Conservation (phyloP, 371 early-diverging fungal genomes). For the Mucor ambiguus region DNA sequence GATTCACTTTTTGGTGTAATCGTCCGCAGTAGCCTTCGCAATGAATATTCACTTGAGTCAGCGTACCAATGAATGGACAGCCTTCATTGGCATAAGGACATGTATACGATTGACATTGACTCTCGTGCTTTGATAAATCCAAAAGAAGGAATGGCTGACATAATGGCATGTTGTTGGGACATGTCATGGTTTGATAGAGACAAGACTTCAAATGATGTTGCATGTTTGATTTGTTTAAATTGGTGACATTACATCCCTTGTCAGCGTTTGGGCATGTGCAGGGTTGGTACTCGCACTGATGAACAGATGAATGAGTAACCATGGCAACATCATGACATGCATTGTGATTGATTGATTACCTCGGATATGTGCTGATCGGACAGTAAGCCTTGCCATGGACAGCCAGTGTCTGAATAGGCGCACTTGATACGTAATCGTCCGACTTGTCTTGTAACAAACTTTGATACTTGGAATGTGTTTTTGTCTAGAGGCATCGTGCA, state of each 20-base stretch:
- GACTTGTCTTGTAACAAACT: constrained; percentile 51
- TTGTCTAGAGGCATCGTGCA: constrained; percentile 32
- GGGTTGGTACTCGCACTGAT: constrained; percentile 39
- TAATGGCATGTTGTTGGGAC: constrained; percentile 42
- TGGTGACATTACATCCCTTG: constrained; percentile 40
- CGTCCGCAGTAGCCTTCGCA: constrained; percentile 45
- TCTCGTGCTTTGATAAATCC: constrained; percentile 37
- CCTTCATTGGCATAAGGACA: constrained; percentile 45
- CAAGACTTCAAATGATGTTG: constrained; percentile 37
- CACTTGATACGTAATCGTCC: constrained; percentile 46
- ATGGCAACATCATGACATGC: neutral
- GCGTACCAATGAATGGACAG: constrained; percentile 43
- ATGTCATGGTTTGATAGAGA: constrained; percentile 37
- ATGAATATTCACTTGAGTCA: constrained; percentile 33
- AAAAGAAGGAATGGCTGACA: constrained; percentile 47
- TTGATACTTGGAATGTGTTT: constrained; percentile 41
- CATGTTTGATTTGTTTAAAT: constrained; percentile 20
- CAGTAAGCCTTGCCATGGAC: constrained; percentile 46
- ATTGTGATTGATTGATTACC: constrained; percentile 20
- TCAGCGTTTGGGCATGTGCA: constrained; percentile 39
- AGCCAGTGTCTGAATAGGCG: constrained; percentile 35
- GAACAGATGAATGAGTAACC: neutral
- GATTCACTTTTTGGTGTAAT: constrained; percentile 36
- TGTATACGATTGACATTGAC: constrained; percentile 41
- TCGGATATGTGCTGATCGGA: constrained; percentile 40